phyloP scores from a whole-genome alignment of 108 stramenopile genomes.

The Schizochytrium sp. region DNA sequence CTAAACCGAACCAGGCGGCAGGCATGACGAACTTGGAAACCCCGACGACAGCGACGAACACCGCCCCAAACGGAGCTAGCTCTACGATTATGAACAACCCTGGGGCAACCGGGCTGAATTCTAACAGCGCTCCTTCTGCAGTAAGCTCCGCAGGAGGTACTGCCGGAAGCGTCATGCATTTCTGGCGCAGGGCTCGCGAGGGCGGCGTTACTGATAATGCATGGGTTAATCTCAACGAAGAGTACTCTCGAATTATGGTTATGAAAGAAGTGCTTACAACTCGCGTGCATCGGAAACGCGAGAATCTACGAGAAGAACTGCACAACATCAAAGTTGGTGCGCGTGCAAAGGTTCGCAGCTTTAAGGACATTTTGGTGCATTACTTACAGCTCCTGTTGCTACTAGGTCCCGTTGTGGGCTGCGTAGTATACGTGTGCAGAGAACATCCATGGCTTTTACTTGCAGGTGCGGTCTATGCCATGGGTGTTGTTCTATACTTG shows the following conservation, averaged over 20 bases:
- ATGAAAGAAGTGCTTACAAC: slow-evolving; percentile 21
- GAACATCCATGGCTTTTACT: slow-evolving; percentile 34
- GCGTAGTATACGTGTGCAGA: slow-evolving; percentile 33
- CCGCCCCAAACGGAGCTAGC: too few species aligned
- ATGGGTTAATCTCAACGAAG: slow-evolving; percentile 44
- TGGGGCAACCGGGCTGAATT: too few species aligned
- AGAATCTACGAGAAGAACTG: slow-evolving; percentile 29
- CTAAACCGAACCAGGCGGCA: too few species aligned
- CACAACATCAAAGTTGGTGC: background rate
- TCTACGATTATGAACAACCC: too few species aligned
- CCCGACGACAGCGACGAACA: too few species aligned
- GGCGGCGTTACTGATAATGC: slow-evolving; percentile 26
- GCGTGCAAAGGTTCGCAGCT: slow-evolving; percentile 68
- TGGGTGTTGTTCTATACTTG: slow-evolving; percentile 1
- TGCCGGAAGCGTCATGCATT: background rate
- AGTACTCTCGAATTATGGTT: slow-evolving; percentile 32
- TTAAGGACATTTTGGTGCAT: slow-evolving; percentile 71
- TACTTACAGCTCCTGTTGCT: slow-evolving; percentile 65
- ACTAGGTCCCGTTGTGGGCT: slow-evolving; percentile 32
- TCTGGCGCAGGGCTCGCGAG: background rate
- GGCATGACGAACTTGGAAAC: too few species aligned
- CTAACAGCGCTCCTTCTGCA: too few species aligned
- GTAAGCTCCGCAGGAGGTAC: background rate
- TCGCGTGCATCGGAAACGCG: background rate
- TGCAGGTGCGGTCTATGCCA: background rate